Conservation (phyloP, 768 basidiomycete genomes). For the Rhizopogon vesiculosus region DNA sequence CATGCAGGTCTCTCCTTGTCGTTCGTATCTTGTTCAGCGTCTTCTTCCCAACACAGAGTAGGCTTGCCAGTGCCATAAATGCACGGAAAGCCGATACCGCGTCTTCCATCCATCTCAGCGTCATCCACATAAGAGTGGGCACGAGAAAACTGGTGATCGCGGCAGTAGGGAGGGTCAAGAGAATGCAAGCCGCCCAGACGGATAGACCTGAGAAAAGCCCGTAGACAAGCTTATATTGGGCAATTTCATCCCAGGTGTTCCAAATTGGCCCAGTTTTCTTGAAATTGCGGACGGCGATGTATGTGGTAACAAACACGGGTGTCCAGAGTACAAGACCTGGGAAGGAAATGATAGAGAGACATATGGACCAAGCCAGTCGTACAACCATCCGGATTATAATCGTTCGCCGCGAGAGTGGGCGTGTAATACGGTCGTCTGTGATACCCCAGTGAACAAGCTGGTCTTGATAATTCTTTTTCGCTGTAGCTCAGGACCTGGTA, state of each 20-base stretch:
- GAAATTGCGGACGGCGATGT: conserved; percentile 67
- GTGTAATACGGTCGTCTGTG: conserved; percentile 83
- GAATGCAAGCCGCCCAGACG: conserved; percentile 54
- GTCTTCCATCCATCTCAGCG: conserved; percentile 86
- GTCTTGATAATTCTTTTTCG: conserved; percentile 65
- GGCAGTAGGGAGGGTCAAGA: conserved; percentile 61
- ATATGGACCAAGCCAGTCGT: conserved; percentile 57
- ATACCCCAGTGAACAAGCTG: conserved; percentile 60
- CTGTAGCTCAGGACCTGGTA: conserved; percentile 1
- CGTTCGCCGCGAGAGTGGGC: conserved; percentile 47
- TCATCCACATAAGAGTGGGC: conserved; percentile 84
- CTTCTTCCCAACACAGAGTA: conserved; percentile 57
- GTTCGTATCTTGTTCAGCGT: conserved; percentile 51
- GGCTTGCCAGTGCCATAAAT: conserved; percentile 51
- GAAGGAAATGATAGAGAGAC: conserved; percentile 60
- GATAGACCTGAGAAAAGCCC: conserved; percentile 69
- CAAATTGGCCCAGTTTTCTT: conserved; percentile 79
- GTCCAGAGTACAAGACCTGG: conserved; percentile 82
- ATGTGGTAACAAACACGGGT: conserved; percentile 70
- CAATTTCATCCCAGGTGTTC: conserved; percentile 88
- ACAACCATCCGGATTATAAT: conserved; percentile 63
- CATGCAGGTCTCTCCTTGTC: conserved; percentile 52
- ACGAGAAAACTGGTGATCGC: conserved; percentile 53
- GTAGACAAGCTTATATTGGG: conserved; percentile 84
- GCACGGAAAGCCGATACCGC: conserved; percentile 77